phyloP scores from a whole-genome alignment of 164 flowering plant genomes.

The Magnolia officinalis region DNA sequence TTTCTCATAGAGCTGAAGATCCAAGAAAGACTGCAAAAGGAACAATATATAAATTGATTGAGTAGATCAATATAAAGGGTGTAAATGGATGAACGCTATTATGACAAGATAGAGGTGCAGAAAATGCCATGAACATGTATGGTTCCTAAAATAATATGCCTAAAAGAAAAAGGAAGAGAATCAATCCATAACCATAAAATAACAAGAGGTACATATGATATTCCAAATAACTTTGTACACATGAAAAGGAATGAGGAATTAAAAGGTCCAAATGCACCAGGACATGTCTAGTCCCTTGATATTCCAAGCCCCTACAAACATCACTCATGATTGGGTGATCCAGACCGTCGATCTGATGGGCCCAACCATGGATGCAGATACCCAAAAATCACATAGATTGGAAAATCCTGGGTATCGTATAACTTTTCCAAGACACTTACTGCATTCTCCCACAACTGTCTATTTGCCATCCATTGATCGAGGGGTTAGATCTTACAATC shows the following conservation, averaged over 20 bases:
- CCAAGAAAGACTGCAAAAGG: slow-evolving; percentile 60
- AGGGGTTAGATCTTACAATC: neutral
- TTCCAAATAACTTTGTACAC: neutral
- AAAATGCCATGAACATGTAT: neutral
- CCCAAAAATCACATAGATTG: neutral
- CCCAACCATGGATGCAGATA: neutral
- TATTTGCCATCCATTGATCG: neutral
- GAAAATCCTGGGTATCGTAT: neutral
- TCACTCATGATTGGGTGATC: neutral
- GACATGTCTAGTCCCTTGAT: neutral
- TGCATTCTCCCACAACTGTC: neutral
- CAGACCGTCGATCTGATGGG: neutral
- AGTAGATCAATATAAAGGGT: neutral
- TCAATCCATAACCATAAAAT: neutral
- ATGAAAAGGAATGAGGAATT: neutral
- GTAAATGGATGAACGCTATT: neutral
- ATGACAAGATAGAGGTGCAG: neutral
- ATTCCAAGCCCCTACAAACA: neutral
- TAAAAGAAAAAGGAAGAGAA: neutral
- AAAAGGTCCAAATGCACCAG: neutral
- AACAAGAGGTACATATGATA: neutral
- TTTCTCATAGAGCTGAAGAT: slow-evolving; percentile 88
- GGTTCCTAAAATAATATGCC: neutral
- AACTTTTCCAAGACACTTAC: neutral
- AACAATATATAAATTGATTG: neutral